These are phyloP conservation scores for Alloteropsis semialata DNA, from an alignment of 176 grass and related monocot genomes.

Conservation along the genomic window DNA sequence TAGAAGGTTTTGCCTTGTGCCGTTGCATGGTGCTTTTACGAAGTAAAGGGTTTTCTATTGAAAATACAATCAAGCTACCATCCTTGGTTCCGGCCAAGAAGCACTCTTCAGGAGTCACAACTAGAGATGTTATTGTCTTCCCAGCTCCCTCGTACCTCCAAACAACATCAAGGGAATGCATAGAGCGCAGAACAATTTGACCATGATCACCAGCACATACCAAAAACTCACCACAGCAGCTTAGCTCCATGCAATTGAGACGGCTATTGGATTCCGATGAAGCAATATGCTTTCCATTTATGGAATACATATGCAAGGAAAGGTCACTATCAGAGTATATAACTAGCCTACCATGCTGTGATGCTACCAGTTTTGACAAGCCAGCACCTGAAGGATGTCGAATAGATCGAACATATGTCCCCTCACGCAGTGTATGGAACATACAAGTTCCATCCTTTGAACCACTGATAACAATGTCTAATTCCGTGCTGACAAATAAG, in stretches of 20 bases:
- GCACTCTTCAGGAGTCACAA: slow-evolving; percentile 89
- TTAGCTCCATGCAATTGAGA: slow-evolving; percentile 93
- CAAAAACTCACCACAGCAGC: slow-evolving; percentile 87
- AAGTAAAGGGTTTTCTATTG: slow-evolving; percentile 79
- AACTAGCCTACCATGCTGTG: slow-evolving; percentile 78
- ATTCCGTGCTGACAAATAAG: slow-evolving; percentile 90
- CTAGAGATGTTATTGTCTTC: slow-evolving; percentile 84
- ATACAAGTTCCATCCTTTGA: slow-evolving; percentile 98
- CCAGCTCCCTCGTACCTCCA: slow-evolving; percentile 77
- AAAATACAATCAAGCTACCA: slow-evolving; percentile 84
- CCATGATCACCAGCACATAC: slow-evolving; percentile 85
- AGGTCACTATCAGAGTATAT: slow-evolving; percentile 89
- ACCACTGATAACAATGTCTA: slow-evolving; percentile 94
- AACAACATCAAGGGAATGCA: slow-evolving; percentile 96
- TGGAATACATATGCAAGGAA: slow-evolving; percentile 93
- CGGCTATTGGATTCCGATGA: slow-evolving; percentile 72
- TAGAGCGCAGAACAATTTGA: slow-evolving; percentile 75
- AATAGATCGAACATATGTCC: slow-evolving; percentile 82
- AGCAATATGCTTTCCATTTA: slow-evolving; percentile 94
- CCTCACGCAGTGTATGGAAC: slow-evolving; percentile 81
- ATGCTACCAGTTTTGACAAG: slow-evolving; percentile 78
- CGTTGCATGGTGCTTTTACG: slow-evolving; percentile 29
- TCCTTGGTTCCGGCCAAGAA: slow-evolving; percentile 92
- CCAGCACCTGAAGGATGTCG: slow-evolving; percentile 66
- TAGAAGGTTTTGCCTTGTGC: slow-evolving; percentile 23